Conservation (phyloP, 2,329 filamentous ascomycete species). For the Penicillium capsulatum region DNA sequence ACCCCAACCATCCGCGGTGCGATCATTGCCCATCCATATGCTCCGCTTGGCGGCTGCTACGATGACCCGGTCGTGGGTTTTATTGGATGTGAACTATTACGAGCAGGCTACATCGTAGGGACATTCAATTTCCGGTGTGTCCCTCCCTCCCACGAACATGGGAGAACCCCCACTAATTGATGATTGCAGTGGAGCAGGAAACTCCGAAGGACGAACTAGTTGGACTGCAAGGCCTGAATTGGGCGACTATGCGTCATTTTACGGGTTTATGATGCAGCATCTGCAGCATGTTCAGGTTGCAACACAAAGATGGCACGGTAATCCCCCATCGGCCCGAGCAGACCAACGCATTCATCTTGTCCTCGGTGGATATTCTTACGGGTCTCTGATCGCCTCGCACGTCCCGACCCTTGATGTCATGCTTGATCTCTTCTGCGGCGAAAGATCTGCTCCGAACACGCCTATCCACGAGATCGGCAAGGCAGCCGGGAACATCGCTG, state of each 20-base stretch:
- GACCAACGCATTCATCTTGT: conserved; percentile 43
- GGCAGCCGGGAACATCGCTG: conserved; percentile 64
- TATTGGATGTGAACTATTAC: conserved; percentile 61
- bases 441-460: conserved; percentile 47
- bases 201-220: conserved; percentile 72
- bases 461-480: conserved; percentile 65
- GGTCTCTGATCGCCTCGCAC: conserved; percentile 72
- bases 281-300: conserved; percentile 53
- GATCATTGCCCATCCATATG: conserved; percentile 86
- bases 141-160: background rate
- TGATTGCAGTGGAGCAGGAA: conserved; percentile 64
- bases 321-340: background rate
- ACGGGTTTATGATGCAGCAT: conserved; percentile 76
- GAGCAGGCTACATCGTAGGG: conserved; percentile 67
- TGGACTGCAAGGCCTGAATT: conserved; percentile 82
- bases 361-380: conserved; percentile 84
- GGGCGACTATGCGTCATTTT: conserved; percentile 75
- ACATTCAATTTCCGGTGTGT: conserved; percentile 89
- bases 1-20: conserved; percentile 47
- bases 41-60: conserved; percentile 76
- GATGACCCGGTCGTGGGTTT: conserved; percentile 76
- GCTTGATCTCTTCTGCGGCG: conserved; percentile 55
- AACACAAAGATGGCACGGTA: background rate
- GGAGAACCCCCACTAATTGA: background rate
- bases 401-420: conserved; percentile 60